A percentile compares a stretch with the other conserved stretches of the same genome.
phyloP scores from a whole-genome alignment of 192 early-diverging fungal genomes.

The Geranomyces variabilis region DNA sequence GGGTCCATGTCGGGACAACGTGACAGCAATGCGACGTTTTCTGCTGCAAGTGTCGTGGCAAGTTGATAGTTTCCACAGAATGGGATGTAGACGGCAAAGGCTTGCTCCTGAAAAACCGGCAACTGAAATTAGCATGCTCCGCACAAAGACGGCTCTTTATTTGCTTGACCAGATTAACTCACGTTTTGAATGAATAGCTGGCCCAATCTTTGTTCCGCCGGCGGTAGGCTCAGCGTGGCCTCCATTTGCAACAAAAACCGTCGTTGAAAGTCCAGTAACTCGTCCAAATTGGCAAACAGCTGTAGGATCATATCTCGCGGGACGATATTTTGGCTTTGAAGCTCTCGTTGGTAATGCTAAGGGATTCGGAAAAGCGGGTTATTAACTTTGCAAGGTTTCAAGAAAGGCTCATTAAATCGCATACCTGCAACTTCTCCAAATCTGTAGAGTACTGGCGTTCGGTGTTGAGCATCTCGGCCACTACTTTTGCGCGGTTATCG shows the following conservation, averaged over 20 bases:
- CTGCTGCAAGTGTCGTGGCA: slow-evolving; percentile 39
- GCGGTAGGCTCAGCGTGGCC: slow-evolving; percentile 63
- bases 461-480: slow-evolving; percentile 89
- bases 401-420: too few species aligned
- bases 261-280: slow-evolving; percentile 94
- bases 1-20: slow-evolving; percentile 77
- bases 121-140: too few species aligned
- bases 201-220: slow-evolving; percentile 90
- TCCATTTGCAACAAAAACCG: slow-evolving; percentile 92
- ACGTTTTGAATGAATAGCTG: slow-evolving; percentile 77
- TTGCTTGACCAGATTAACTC: not conserved
- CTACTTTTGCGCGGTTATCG: slow-evolving; percentile 85
- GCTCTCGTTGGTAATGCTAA: slow-evolving; percentile 46
- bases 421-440: slow-evolving; percentile 82
- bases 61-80: slow-evolving; percentile 90
- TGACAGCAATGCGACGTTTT: slow-evolving; percentile 48
- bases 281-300: slow-evolving; percentile 92
- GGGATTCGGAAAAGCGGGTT: too few species aligned
- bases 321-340: slow-evolving; percentile 61
- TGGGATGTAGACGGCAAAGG: slow-evolving; percentile 74
- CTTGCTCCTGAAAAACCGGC: slow-evolving; percentile 48
- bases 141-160: too few species aligned
- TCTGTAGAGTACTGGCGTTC: slow-evolving; percentile 91
- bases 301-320: slow-evolving; percentile 76
- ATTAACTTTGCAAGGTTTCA: too few species aligned